phyloP scores from a whole-genome alignment of 768 basidiomycete genomes.

The Lyophyllum atratum region DNA sequence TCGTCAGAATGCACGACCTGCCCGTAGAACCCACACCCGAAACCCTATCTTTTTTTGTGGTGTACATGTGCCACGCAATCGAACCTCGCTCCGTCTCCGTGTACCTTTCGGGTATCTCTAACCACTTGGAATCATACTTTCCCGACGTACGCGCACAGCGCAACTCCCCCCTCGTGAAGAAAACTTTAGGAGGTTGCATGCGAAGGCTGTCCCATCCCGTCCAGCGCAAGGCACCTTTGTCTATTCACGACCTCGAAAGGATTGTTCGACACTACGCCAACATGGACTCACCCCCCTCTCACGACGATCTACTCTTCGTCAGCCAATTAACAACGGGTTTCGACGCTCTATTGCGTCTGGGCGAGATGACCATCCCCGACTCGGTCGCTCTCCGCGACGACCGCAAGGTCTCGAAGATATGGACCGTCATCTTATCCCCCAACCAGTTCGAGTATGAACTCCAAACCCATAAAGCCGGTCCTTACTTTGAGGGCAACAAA shows the following conservation, averaged over 20 bases:
- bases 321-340: background rate
- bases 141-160: background rate
- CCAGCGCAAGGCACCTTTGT: background rate
- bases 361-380: background rate
- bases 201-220: background rate
- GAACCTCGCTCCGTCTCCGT: background rate
- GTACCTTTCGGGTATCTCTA: background rate
- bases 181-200: background rate
- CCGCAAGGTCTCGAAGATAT: background rate
- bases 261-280: background rate
- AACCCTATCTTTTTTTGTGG: background rate
- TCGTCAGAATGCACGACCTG: background rate
- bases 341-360: background rate
- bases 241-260: background rate
- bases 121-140: background rate
- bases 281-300: background rate
- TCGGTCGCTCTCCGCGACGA: background rate
- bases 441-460: background rate
- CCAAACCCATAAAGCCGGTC: background rate
- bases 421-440: background rate
- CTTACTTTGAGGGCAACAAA: conserved; percentile 9
- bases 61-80: background rate
- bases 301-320: background rate
- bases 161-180: background rate
- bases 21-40: background rate